phyloP scores from a whole-genome alignment of 1,139 yeast species.

The Suhomyces anneliseae region DNA sequence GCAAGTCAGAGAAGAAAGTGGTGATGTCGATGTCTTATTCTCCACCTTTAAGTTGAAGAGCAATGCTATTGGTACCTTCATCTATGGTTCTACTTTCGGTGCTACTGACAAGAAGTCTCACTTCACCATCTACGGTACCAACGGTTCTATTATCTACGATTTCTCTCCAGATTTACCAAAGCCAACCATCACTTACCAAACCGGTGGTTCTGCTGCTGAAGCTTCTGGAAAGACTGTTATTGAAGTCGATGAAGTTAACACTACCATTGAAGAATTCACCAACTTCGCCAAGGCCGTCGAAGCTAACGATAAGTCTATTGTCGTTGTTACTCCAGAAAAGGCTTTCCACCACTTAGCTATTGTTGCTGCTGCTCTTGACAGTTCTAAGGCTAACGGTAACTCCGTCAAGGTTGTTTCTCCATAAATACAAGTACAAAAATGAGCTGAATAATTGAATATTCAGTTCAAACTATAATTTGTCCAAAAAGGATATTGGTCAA shows the following conservation, averaged over 20 bases:
- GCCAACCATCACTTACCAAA: slow-evolving; percentile 50
- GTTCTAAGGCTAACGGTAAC: slow-evolving; percentile 61
- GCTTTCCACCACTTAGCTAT: slow-evolving; percentile 93
- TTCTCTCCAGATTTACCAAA: slow-evolving; percentile 52
- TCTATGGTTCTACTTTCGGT: slow-evolving; percentile 90
- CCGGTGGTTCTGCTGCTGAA: slow-evolving; percentile 39
- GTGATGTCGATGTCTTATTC: slow-evolving; percentile 76
- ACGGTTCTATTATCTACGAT: slow-evolving; percentile 71
- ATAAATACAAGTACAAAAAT: neutral
- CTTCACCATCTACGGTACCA: slow-evolving; percentile 71
- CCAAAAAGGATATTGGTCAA: too few species aligned
- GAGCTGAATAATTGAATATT: too few species aligned
- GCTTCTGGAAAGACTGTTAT: slow-evolving; percentile 48
- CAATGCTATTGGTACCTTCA: slow-evolving; percentile 81
- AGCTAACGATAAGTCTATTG: slow-evolving; percentile 58
- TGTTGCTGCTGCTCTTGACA: slow-evolving; percentile 78
- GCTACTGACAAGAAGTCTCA: slow-evolving; percentile 68
- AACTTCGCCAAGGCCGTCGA: slow-evolving; percentile 72
- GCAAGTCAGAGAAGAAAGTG: slow-evolving; percentile 74
- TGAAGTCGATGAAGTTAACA: slow-evolving; percentile 57
- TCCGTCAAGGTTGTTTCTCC: slow-evolving; percentile 49
- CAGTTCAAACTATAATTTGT: too few species aligned
- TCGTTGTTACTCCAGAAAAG: slow-evolving; percentile 63
- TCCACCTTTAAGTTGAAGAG: slow-evolving; percentile 62
- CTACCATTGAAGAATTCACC: slow-evolving; percentile 60